Evolutionary conservation across 2,329 filamentous ascomycete genomes (phyloP).

Genomic region (Ophiostoma triangulosporum): DNA sequence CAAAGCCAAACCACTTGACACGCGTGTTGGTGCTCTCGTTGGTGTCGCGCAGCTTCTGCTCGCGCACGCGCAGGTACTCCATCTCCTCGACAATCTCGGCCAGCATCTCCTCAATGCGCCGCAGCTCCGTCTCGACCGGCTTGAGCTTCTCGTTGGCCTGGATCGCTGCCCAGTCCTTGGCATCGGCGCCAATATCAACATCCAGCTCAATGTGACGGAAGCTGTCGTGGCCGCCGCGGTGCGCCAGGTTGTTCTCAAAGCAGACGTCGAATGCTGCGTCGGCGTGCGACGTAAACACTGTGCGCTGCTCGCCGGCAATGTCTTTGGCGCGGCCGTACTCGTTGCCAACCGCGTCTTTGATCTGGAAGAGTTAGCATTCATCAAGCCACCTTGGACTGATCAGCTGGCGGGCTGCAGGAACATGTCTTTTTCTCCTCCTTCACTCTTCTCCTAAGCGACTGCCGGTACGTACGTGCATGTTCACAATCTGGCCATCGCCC

Average conservation of each 20-base stretch:
- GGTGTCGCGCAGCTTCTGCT: constrained; percentile 93
- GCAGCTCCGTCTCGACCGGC: constrained; percentile 87
- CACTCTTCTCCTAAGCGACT: neutral
- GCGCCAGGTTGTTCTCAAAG: constrained; percentile 70
- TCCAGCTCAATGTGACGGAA: constrained; percentile 75
- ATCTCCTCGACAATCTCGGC: constrained; percentile 83
- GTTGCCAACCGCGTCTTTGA: constrained; percentile 89
- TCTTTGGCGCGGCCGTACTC: constrained; percentile 89
- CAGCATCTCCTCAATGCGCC: constrained; percentile 82
- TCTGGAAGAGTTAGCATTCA: constrained; percentile 37
- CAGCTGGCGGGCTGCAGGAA: no score
- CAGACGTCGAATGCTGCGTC: constrained; percentile 94
- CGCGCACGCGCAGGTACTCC: constrained; percentile 81
- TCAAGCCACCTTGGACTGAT: neutral
- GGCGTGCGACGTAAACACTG: constrained; percentile 83
- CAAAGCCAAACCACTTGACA: constrained; percentile 96
- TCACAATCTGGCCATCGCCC: constrained; percentile 84
- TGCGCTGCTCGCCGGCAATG: constrained; percentile 79
- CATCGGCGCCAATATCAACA: constrained; percentile 91
- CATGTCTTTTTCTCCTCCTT: neutral
- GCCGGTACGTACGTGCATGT: constrained; percentile 63
- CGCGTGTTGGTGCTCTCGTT: constrained; percentile 99
- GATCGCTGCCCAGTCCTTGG: constrained; percentile 95
- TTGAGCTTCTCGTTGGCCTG: constrained; percentile 96
- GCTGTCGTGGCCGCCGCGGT: constrained; percentile 29